Base-by-base conservation (phyloP, 371 early-diverging fungal genomes). In the Dichotomocladium elegans region DNA sequence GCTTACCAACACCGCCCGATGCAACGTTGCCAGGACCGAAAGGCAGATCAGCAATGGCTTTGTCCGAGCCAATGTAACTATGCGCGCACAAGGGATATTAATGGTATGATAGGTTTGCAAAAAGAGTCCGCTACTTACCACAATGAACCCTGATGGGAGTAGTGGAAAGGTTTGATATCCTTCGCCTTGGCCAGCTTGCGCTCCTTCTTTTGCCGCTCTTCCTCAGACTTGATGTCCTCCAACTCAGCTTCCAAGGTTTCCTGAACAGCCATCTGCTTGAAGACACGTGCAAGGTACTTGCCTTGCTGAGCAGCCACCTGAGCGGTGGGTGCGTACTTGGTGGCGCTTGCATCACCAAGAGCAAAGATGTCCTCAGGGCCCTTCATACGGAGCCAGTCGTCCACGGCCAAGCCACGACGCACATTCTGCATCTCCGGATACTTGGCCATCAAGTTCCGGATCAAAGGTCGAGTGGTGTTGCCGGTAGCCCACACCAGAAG, bases 241-340 rank as follows among this genome's bases (percentile, higher is more conserved):
- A 66, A 46, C 29, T 68, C 68, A 19, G 61, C 51, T 47, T 74
- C 61, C 25, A 74, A 59, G 19, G 61, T 68, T 45, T 80, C 80
- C 33, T 68, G 65, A 44, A 57, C 68, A 34, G 82, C 81, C 53
- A 83, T 37, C 34, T 70, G 64, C 49, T 82, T 79, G 55, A 95
- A 84, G 19, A 85, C 58, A 14, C 77, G 74, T 14, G 93, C 89
- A 43, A 96, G 79, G 73, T 93, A 94, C 42, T 79, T 79, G 40
- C 94, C 96, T 63, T 95, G 94, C 54, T 91, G 87, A 42, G 82
- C 82, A n/a, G 96, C 94, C 26, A 95, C 96, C 63, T 96, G 96
- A 14, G 94, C 94, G 34, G 93, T 91, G 17, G 93, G 92, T n/a
- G 93, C 89, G 60, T 79, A 87, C 62, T 86, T 85, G 19, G 93